These are phyloP conservation scores for Trichoderma reesei DNA, from an alignment of 495 filamentous ascomycete genomes.

Conservation along the genomic window DNA sequence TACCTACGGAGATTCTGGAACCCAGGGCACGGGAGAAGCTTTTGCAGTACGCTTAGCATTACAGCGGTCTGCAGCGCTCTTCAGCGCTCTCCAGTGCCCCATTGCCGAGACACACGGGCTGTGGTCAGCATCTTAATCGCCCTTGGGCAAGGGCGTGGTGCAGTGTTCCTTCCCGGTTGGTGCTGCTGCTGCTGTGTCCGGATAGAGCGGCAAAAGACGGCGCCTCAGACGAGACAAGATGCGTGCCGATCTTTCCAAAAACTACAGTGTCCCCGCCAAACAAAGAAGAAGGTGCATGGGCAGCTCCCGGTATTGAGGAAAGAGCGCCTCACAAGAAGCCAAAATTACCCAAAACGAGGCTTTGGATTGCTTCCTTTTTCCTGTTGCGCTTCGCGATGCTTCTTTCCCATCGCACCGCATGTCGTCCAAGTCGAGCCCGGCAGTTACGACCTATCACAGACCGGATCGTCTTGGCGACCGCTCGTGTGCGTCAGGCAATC, in stretches of 20 bases:
- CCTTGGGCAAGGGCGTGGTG: not conserved
- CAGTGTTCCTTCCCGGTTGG: not conserved
- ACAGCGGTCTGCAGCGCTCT: too few relatives aligned
- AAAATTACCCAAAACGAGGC: not conserved
- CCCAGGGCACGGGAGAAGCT: too few relatives aligned
- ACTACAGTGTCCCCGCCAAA: not conserved
- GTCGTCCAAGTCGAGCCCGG: not conserved
- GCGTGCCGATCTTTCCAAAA: not conserved
- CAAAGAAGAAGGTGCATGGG: not conserved
- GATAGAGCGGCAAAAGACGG: slow-evolving; percentile 5
- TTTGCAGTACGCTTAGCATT: too few relatives aligned
- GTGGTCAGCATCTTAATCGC: not conserved
- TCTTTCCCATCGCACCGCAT: not conserved
- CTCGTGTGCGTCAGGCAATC: not conserved
- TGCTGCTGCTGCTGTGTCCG: slow-evolving; percentile 4
- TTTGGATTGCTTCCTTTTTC: slow-evolving; percentile 1
- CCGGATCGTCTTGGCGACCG: not conserved
- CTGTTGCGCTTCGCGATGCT: not conserved
- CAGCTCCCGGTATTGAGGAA: not conserved
- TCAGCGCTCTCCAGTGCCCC: too few relatives aligned
- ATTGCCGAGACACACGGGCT: not conserved
- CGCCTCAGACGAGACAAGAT: not conserved
- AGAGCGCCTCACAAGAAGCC: not conserved
- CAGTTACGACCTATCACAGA: not conserved
- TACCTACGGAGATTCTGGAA: too few relatives aligned